A percentile compares a stretch with the other conserved stretches of the same genome.
phyloP scores from a whole-genome alignment of 106 monocot genomes.

The Gastrodia elata region DNA sequence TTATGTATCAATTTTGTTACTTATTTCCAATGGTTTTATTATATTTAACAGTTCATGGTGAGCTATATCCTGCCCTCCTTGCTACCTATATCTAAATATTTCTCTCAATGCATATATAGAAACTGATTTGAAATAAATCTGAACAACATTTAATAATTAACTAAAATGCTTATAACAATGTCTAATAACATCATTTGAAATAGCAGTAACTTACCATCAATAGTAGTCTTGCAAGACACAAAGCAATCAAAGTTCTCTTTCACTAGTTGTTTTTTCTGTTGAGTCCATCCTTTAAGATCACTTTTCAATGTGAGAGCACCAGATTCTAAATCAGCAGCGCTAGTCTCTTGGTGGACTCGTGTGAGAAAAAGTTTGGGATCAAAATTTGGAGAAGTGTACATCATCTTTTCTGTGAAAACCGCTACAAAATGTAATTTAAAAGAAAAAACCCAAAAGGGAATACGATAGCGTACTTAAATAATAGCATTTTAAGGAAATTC shows the following conservation, averaged over 20 bases:
- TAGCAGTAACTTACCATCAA: slow-evolving; percentile 57
- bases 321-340: slow-evolving; percentile 83
- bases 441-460: slow-evolving; percentile 3
- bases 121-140: neutral
- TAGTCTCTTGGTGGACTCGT: slow-evolving; percentile 84
- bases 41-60: no score
- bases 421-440: slow-evolving; percentile 3
- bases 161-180: neutral
- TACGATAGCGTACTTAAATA: neutral
- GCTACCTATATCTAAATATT: neutral
- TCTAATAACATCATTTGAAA: neutral
- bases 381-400: slow-evolving; percentile 82
- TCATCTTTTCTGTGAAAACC: slow-evolving; percentile 75
- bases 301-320: slow-evolving; percentile 73
- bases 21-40: no score
- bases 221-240: slow-evolving; percentile 97
- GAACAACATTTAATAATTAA: neutral
- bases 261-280: slow-evolving; percentile 90
- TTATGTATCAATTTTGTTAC: neutral
- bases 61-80: no score
- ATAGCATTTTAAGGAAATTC: neutral
- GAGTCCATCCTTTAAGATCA: slow-evolving; percentile 92
- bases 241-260: slow-evolving; percentile 99
- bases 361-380: slow-evolving; percentile 83
- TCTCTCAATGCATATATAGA: no score